Base-by-base conservation (phyloP, 2,329 filamentous ascomycete species). In the Aspergillus luchuensis region DNA sequence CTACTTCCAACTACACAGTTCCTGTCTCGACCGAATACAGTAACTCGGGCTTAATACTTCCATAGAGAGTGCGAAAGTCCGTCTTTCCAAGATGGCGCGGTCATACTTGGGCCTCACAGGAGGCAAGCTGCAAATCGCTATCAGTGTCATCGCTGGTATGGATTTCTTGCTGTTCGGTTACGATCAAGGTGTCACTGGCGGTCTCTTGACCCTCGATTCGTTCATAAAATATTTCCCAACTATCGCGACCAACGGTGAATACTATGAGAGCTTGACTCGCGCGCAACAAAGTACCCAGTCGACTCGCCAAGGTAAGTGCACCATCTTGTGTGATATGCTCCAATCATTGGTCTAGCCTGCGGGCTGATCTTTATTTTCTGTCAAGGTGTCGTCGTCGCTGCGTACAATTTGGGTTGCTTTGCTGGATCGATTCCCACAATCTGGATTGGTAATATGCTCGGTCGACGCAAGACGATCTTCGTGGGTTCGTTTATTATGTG, bases 371-470 rank as follows among this genome's bases (percentile, higher is more conserved):
- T 13, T 15, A 41, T 4, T 43, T 50, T 15, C 17, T 38, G 36
- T 47, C n/a, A 25, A 78, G 76, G 76, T 63, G 77, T 78, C 48
- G 73, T 74, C 1, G 74, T 78, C 17, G 78, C 79, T 23, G 72
- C 75, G 8, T 81, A 81, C 67, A 81, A 80, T 57, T 55, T 82
- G n/a, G 80, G 81, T 19, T 84, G 81, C 69, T 82, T 84, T 67
- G 74, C 75, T 21, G 82, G 82, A 28, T 81, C 82, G 2, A 74
- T 83, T 41, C 69, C 77, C 10, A 83, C 81, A 49, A 83, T 84
- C 60, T 82, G 81, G 72, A 64, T 80, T 19, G 84, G 82, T 51
- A 81, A 86, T 57, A 72, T 74, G 15, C 79, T 84, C 13, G 84
- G 84, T 33, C 79, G 84, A 25, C 78, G 79, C 49, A 78, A 76